Base-by-base conservation (phyloP, 129 eudicot genomes). In the Oenanthe sinensis region DNA sequence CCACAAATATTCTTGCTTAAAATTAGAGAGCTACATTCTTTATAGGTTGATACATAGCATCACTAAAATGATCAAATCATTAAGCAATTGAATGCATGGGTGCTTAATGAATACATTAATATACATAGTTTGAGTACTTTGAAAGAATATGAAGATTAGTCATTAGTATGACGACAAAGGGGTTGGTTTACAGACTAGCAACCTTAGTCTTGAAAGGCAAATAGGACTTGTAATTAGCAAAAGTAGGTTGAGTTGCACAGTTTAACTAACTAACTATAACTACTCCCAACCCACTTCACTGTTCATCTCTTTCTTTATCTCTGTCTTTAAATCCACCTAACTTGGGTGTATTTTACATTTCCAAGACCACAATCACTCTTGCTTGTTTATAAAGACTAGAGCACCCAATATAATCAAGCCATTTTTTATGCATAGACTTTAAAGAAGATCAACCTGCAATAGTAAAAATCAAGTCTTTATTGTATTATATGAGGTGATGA, bases 161-260 rank as follows among this genome's bases (percentile, higher is more conserved):
- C 47, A 36, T 17, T 67, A 4, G 72, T 67, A 67, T 67, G 19
- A 72, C 20, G 36, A 72, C 76, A 44, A 24, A 72, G 20, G 33
- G 76, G 76, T 72, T 20, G 76, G 76, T 72, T 43, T 72, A 44
- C 47, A 46, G 76, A 43, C 36, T 72, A 72, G 30, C 46, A 74
- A 75, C 47, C 42, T 48, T 48, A 54, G 19, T 52, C 17, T 68
- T 46, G 40, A 82, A 77, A 24, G 42, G 77, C 39, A 74, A 24
- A 12, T 28, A 55, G 78, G 77, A 82, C 36, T 37, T 19, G 74
- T 69, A 77, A 77, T 77, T 36, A 63, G 70, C 46, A 71, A 77
- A 68, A 85, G 89, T 86, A 78, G 87, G 92, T 87, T 87, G 88
- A 89, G 88, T 85, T 86, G 87, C 89, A 88, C 91, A 86, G 86